phyloP scores from a whole-genome alignment of 2,329 filamentous ascomycete species.

The Exophiala sp. region DNA sequence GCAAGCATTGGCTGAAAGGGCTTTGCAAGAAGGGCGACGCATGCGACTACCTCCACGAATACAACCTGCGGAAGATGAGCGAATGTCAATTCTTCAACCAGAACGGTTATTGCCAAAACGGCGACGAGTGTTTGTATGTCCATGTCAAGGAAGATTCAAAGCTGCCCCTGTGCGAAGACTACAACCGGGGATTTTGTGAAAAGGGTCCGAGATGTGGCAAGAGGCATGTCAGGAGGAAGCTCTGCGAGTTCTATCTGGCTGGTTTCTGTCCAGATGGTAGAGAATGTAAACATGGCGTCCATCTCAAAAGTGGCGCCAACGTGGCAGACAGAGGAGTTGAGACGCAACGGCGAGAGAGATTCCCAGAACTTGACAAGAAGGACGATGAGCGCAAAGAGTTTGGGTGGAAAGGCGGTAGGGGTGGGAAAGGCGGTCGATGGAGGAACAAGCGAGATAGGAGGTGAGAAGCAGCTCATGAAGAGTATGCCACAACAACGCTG shows the following conservation, averaged over 20 bases:
- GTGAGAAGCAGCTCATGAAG: background rate
- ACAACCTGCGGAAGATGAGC: constrained; percentile 96
- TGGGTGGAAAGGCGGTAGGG: constrained; percentile 22
- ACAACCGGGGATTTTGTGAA: constrained; percentile 90
- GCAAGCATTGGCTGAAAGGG: constrained; percentile 97
- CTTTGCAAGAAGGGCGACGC: constrained; percentile 95
- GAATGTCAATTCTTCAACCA: constrained; percentile 95
- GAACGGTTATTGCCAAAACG: constrained; percentile 92
- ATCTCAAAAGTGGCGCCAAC: constrained; percentile 39
- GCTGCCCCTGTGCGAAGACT: constrained; percentile 77
- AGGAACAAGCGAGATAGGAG: constrained; percentile 26
- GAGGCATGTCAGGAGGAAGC: constrained; percentile 73
- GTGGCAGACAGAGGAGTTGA: constrained; percentile 19
- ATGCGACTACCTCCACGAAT: constrained; percentile 98
- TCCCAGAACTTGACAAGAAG: constrained; percentile 23
- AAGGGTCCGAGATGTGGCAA: constrained; percentile 81
- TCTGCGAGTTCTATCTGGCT: constrained; percentile 81
- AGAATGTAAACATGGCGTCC: constrained; percentile 70
- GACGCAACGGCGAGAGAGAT: constrained; percentile 17
- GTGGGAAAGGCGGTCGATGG: constrained; percentile 26
- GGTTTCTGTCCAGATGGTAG: constrained; percentile 87
- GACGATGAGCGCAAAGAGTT: constrained; percentile 28
- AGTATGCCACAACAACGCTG: background rate
- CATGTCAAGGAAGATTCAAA: constrained; percentile 80
- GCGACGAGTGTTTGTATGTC: constrained; percentile 90